Conservation (phyloP, 225 moss, liverwort and hornwort species). For the Marchantia paleacea region DNA sequence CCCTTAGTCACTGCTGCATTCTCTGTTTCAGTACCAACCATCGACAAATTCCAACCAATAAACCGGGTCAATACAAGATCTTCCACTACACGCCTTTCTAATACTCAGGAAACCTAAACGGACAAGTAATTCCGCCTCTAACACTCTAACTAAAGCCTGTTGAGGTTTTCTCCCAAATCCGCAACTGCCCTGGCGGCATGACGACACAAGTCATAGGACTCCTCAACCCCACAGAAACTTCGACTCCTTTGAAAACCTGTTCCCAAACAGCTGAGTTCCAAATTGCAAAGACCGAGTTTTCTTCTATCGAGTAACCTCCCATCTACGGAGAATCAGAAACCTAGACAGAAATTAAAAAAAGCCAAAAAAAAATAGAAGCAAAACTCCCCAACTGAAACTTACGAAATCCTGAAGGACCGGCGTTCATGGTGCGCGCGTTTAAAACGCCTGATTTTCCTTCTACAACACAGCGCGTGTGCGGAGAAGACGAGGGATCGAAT, state of each 20-base stretch:
- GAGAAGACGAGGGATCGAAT: conserved; percentile 1
- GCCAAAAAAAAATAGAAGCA: not conserved
- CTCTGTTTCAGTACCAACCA: conserved; percentile 45
- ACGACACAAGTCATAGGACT: not conserved
- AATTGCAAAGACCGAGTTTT: not conserved
- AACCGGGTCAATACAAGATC: not conserved
- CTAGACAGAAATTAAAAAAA: not conserved
- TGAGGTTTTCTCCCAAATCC: not conserved
- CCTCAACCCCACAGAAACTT: not conserved
- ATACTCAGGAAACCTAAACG: not conserved
- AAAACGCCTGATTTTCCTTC: not conserved
- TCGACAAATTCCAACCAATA: not conserved
- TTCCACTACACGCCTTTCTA: not conserved
- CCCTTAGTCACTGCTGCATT: conserved; percentile 95
- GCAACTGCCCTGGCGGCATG: not conserved
- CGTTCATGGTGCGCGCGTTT: conserved; percentile 46
- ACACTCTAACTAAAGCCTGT: not conserved
- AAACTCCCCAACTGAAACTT: not conserved
- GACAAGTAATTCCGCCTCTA: not conserved
- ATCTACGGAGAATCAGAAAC: not conserved
- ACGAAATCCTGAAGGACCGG: conserved; percentile 55
- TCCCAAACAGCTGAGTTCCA: not conserved
- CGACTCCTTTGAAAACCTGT: not conserved
- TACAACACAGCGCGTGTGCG: not conserved
- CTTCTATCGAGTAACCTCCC: not conserved